Base-by-base conservation (phyloP, 805 yeast genomes). In the Metschnikowia sp. region DNA sequence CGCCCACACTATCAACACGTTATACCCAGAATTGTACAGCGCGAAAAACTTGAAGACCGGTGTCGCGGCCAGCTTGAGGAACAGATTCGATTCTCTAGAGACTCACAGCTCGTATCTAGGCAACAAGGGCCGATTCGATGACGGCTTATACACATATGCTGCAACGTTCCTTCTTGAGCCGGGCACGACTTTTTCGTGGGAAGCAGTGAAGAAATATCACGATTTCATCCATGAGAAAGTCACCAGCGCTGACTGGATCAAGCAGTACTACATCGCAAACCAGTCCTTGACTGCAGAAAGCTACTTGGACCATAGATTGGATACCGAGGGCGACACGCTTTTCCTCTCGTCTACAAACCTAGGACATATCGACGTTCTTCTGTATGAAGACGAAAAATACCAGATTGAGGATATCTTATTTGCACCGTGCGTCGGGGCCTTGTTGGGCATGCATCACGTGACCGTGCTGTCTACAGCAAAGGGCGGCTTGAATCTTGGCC, bases 51-150 rank as follows among this genome's bases (percentile, higher is more conserved):
- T 44, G 37, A 49, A 49, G 41, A 34, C 40, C 42, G 34, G 47
- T 44, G 18, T 30, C 42, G 49, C 52, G 2, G 52, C 31, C 15
- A 49, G 52, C 34, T 49, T 45, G 26, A 26, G 52, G 8, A 49
- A 45, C 39, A n/a, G 36, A 4, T 42, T 36, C 13, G 26, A 32
- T 4, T 30, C 13, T 7, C 37, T 49, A 22, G 31, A 45, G 32
- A 30, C 47, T 18, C 52, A 49, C 32, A 42, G 44, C 10, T 28
- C 44, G 13, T 49, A 45, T 31, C 43, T 35, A 19, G 43, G 48
- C 30, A 22, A 44, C n/a, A 36, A 35, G 8, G 47, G 42, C 10
- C 39, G 36, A 3, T 49, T 49, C 31, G 49, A 49, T 18, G 52
- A 49, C 30, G 52, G 52, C 11, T 45, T 49, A 18, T 49, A 49